phyloP scores from a whole-genome alignment of 2,329 filamentous ascomycete genomes.

The Xylaria hypoxylon region DNA sequence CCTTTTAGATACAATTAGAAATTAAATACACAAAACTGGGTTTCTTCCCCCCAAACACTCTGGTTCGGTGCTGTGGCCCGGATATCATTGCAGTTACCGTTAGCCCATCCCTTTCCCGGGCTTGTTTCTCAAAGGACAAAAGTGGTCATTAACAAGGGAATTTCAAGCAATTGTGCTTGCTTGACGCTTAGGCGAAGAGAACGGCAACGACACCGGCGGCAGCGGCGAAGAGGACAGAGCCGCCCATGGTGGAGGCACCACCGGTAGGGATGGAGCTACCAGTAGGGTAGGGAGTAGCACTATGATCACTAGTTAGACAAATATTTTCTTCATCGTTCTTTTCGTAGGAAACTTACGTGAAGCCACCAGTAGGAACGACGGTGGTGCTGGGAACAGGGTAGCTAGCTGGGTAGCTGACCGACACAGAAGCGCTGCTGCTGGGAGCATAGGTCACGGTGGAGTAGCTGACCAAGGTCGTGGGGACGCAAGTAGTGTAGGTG shows the following conservation, averaged over 20 bases:
- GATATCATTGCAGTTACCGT: conserved; percentile 34
- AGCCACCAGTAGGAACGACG: conserved; percentile 47
- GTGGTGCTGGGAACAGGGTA: conserved; percentile 45
- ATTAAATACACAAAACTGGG: conserved; percentile 39
- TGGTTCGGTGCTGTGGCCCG: conserved; percentile 13
- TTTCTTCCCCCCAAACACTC: conserved; percentile 18
- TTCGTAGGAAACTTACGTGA: conserved; percentile 40
- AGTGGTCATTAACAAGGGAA: conserved; percentile 48
- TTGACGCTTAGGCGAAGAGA: conserved; percentile 62
- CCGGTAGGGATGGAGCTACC: conserved; percentile 56
- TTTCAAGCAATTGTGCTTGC: conserved; percentile 29
- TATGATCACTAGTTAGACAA: conserved; percentile 42
- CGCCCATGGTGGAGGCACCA: conserved; percentile 65
- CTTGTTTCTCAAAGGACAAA: conserved; percentile 24
- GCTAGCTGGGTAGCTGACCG: conserved; percentile 38
- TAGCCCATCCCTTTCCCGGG: conserved; percentile 25
- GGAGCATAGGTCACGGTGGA: conserved; percentile 42
- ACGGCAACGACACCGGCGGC: conserved; percentile 66
- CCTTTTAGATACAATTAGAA: conserved; percentile 40
- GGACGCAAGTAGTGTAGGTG: conserved; percentile 59
- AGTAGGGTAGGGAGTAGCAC: conserved; percentile 52
- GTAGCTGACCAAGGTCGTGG: conserved; percentile 47
- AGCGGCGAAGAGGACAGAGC: conserved; percentile 66
- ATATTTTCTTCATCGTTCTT: background rate
- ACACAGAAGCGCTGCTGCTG: conserved; percentile 33